Evolutionary conservation across 1,139 yeast genomes (phyloP), one percentile per base, ranked within the genome.

Genomic region (Diutina rugosa): DNA sequence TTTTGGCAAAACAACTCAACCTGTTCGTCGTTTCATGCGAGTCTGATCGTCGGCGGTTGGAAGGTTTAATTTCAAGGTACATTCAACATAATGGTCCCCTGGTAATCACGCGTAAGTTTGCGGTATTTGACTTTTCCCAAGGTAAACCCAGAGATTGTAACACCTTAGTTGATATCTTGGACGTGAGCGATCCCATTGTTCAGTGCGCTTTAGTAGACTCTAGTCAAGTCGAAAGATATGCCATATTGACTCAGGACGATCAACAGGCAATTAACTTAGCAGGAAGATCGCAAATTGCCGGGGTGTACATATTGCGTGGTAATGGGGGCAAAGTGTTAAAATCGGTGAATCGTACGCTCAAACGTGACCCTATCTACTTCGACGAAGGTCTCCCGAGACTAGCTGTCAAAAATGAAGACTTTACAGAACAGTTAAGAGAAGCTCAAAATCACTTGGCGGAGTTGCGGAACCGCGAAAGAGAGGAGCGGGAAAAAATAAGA

Each of bases 11-110:
- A 16, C 69, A 81, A 0, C 67, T 89, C 18, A 81, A 78, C 53
- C 74, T 90, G 0, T 90, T 89, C 67, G 73, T 88, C 46, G 97
- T 89, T 1, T 74, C 78, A 49, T 80, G 79, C 63, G 80, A 77
- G 55, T 75, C 75, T 51, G 99, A 93, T 65, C 77, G 85, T 57
- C 68, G 69, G 47, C 59, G 70, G 4, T 69, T 93, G 30, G 72
- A 73, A 10, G n/a, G 21, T 9, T 32, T n/a, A 10, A 49, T 49
- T 9, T 4, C n/a, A 7, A 4, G 4, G 29, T 6, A 14, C 12
- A 29, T n/a, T 5, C 7, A 16, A 18, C 32, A 4, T 32, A 30
- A 28, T 10, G 16, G 51, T 14, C 53, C 53, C 9, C 41, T 49
- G 18, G 77, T 89, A 16, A 72, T 83, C 44, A 78, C 81, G 0